Percentiles rank a stretch among this genome's conserved stretches.
Conservation (phyloP, 345 rosid genomes). For the Rhizophora mangle region DNA sequence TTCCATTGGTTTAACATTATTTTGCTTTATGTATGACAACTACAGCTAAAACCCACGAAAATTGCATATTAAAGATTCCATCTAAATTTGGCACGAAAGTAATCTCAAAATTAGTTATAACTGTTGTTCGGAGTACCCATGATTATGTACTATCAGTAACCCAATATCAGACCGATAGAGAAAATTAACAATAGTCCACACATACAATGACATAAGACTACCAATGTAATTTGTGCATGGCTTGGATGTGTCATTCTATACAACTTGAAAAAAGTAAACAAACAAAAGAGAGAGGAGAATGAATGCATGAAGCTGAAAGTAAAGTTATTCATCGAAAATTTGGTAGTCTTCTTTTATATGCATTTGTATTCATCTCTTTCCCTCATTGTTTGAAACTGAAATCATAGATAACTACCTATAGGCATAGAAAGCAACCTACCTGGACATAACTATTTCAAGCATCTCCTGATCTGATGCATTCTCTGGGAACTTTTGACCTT, state of each 20-base stretch:
- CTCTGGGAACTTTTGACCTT: constrained; percentile 61
- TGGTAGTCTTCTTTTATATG: neutral
- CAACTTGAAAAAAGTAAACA: neutral
- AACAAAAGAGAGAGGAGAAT: neutral
- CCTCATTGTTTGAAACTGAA: neutral
- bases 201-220: neutral
- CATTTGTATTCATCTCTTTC: neutral
- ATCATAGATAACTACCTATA: neutral
- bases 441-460: constrained; percentile 89
- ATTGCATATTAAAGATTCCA: no score
- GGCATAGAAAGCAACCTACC: constrained; percentile 37
- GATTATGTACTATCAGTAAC: no score
- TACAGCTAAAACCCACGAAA: no score
- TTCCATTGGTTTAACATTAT: no score
- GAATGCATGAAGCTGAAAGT: neutral
- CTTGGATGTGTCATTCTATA: neutral
- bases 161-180: no score
- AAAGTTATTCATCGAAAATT: neutral
- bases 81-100: no score
- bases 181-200: no score
- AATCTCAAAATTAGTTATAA: no score
- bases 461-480: constrained; percentile 83
- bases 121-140: no score
- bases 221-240: neutral
- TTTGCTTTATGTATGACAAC: no score